Percentiles rank a stretch among this genome's conserved stretches.
Conservation (phyloP, 371 early-diverging fungal genomes). For the Syncephalis plumigaleata region DNA sequence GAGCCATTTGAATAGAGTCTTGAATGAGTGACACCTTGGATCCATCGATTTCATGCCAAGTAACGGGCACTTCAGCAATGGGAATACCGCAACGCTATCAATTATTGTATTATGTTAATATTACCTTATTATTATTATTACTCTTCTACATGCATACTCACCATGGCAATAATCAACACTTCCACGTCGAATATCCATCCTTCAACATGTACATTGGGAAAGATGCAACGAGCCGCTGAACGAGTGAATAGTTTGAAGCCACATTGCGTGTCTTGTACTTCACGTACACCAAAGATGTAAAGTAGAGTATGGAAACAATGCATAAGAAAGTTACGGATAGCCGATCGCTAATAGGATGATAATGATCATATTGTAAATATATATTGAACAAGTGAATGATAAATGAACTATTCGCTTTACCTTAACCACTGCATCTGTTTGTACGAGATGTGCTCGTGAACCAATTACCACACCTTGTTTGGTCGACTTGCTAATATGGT, state of each 20-base stretch:
- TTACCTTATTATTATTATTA: no score
- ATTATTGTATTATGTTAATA: slow-evolving; percentile 9
- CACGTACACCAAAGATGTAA: slow-evolving; percentile 59
- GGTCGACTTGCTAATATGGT: slow-evolving; percentile 12
- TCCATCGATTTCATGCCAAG: slow-evolving; percentile 93
- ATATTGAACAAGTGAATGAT: background rate
- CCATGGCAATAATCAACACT: slow-evolving; percentile 61
- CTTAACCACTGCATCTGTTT: slow-evolving; percentile 86
- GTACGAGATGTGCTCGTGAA: slow-evolving; percentile 77
- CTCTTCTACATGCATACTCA: background rate
- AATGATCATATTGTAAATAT: background rate
- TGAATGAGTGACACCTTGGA: slow-evolving; percentile 73
- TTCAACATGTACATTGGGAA: slow-evolving; percentile 82
- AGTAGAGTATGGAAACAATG: slow-evolving; percentile 78
- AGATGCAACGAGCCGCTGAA: slow-evolving; percentile 51
- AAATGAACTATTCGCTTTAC: slow-evolving; percentile 17
- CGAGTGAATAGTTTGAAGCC: slow-evolving; percentile 90
- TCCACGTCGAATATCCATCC: slow-evolving; percentile 97
- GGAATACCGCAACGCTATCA: slow-evolving; percentile 29
- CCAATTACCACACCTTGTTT: slow-evolving; percentile 65
- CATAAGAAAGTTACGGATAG: slow-evolving; percentile 81
- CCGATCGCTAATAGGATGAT: slow-evolving; percentile 42
- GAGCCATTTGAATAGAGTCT: slow-evolving; percentile 80
- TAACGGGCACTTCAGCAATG: slow-evolving; percentile 74
- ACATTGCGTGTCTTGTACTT: slow-evolving; percentile 87